These are phyloP conservation scores for Trichosanthes cucumerina DNA, from an alignment of 306 rosid genomes.

Conservation along the genomic window DNA sequence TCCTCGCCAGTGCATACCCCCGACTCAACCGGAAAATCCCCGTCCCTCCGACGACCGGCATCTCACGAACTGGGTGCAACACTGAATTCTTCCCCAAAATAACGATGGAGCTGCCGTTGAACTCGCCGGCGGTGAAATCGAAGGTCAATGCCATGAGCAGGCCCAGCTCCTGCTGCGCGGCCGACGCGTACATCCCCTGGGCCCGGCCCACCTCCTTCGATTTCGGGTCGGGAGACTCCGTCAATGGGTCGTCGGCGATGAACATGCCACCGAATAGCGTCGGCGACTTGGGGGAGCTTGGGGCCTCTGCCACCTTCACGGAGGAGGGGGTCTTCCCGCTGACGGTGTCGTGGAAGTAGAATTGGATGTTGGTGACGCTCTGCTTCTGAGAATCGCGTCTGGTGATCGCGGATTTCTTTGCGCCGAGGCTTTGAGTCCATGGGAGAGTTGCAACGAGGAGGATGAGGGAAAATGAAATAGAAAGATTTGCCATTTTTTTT, in stretches of 20 bases:
- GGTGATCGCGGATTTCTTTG: conserved; percentile 25
- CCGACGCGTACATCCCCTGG: conserved; percentile 60
- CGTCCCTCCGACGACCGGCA: conserved; percentile 72
- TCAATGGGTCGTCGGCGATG: conserved; percentile 69
- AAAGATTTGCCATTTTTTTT: conserved; percentile 29
- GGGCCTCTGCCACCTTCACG: conserved; percentile 41
- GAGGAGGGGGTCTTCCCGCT: conserved; percentile 68
- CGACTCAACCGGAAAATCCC: conserved; percentile 68
- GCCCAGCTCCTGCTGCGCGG: conserved; percentile 47
- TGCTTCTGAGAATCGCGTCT: conserved; percentile 19
- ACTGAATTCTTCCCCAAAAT: conserved; percentile 50
- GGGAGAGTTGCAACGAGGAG: not conserved
- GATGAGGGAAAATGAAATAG: not conserved
- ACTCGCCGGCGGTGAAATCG: conserved; percentile 41
- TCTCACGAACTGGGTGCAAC: conserved; percentile 42
- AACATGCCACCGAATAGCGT: conserved; percentile 45
- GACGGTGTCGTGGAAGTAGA: conserved; percentile 71
- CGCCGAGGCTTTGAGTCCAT: conserved; percentile 12
- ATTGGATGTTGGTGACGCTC: conserved; percentile 43
- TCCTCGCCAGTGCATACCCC: conserved; percentile 56
- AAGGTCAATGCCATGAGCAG: conserved; percentile 55
- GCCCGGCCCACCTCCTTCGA: conserved; percentile 70
- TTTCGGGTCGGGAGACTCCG: conserved; percentile 53
- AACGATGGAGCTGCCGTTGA: conserved; percentile 53
- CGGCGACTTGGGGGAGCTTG: conserved; percentile 17